Percentiles rank a stretch among this genome's conserved stretches.
These are phyloP conservation scores for Penicillium polonicum DNA, from an alignment of 2,329 filamentous ascomycete genomes.

Conservation along the genomic window DNA sequence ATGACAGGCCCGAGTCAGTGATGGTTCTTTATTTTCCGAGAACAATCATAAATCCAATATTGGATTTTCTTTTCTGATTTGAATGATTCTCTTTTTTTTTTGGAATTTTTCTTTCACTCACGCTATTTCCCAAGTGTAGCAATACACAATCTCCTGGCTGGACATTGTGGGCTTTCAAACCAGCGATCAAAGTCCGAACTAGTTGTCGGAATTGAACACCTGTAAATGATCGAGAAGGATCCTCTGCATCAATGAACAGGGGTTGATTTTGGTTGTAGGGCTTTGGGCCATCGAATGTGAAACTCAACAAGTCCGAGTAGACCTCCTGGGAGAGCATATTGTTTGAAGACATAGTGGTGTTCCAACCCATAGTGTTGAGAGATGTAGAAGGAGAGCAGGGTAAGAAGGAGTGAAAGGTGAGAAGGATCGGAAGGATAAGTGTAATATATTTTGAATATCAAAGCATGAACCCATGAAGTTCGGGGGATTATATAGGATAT, in stretches of 20 bases:
- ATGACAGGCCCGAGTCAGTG: conserved; percentile 16
- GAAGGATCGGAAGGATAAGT: too few relatives aligned
- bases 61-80: neutral
- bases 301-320: conserved; percentile 44
- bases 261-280: conserved; percentile 39
- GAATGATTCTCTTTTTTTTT: too few relatives aligned
- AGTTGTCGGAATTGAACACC: conserved; percentile 35
- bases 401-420: too few relatives aligned
- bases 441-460: neutral
- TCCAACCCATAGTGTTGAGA: neutral
- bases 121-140: conserved; percentile 44
- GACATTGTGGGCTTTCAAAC: conserved; percentile 40
- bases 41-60: neutral
- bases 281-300: conserved; percentile 39
- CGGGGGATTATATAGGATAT: conserved; percentile 4
- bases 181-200: conserved; percentile 43
- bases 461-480: neutral
- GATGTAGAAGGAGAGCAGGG: neutral
- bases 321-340: conserved; percentile 11
- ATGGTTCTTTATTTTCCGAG: conserved; percentile 5
- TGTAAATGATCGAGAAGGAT: conserved; percentile 39
- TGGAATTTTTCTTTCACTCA: conserved; percentile 24
- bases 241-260: conserved; percentile 45
- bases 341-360: conserved; percentile 10
- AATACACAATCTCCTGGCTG: conserved; percentile 45